These are phyloP conservation scores for Xylariaceae sp. DNA, from an alignment of 2,329 filamentous ascomycete genomes.

Conservation along the genomic window DNA sequence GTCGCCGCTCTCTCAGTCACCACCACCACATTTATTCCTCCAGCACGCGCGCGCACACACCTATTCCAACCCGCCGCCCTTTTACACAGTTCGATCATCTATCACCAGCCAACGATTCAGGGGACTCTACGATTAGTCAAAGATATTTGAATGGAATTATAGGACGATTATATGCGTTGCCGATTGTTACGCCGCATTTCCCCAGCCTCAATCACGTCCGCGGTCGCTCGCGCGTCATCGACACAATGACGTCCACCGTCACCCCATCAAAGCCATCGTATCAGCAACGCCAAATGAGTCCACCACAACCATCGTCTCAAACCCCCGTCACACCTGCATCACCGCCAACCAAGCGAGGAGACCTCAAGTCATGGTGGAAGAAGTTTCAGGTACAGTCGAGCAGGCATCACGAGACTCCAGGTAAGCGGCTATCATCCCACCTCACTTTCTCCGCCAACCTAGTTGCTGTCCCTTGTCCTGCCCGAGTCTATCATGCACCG, in stretches of 20 bases:
- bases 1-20: background rate
- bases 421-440: slow-evolving; percentile 49
- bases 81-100: slow-evolving; percentile 5
- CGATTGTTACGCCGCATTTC: slow-evolving; percentile 20
- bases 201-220: slow-evolving; percentile 28
- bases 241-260: slow-evolving; percentile 42
- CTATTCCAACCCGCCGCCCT: background rate
- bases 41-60: slow-evolving; percentile 10
- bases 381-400: slow-evolving; percentile 78
- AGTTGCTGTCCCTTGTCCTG: background rate
- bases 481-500: background rate
- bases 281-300: slow-evolving; percentile 33
- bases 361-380: slow-evolving; percentile 97
- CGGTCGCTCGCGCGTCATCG: slow-evolving; percentile 41
- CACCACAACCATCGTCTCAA: slow-evolving; percentile 35
- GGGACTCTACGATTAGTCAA: slow-evolving; percentile 1
- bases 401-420: slow-evolving; percentile 61
- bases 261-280: slow-evolving; percentile 37
- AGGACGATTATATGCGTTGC: slow-evolving; percentile 27
- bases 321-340: slow-evolving; percentile 57
- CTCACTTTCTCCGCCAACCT: slow-evolving; percentile 17
- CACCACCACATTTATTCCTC: slow-evolving; percentile 18
- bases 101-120: slow-evolving; percentile 19
- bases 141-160: slow-evolving; percentile 10
- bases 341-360: slow-evolving; percentile 77